Percentiles rank a stretch among this genome's conserved stretches.
Conservation (phyloP, 495 filamentous ascomycete species). For the Astrothelium subdiscretum region DNA sequence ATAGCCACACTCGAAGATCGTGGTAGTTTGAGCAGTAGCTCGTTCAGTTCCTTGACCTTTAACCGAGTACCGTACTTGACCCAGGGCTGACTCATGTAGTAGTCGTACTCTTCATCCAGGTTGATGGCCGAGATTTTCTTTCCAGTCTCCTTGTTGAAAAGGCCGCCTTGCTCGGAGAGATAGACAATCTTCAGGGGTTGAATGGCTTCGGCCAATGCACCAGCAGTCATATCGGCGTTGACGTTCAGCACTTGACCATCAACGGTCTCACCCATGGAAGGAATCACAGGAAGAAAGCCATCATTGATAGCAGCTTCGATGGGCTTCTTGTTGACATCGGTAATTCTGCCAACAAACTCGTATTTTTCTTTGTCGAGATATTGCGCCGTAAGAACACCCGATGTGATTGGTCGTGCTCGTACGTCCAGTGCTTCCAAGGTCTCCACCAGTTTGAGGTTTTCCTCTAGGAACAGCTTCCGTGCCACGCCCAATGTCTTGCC, state of each 20-base stretch:
- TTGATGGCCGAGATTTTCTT: conserved; percentile 98
- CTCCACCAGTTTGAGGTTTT: conserved; percentile 92
- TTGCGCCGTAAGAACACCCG: conserved; percentile 88
- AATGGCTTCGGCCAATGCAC: conserved; percentile 77
- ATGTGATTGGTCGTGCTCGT: conserved; percentile 80
- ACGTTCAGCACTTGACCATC: conserved; percentile 95
- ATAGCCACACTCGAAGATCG: conserved; percentile 93
- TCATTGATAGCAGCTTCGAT: conserved; percentile 89
- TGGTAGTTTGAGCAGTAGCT: conserved; percentile 74
- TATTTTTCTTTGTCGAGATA: conserved; percentile 93
- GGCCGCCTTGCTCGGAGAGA: conserved; percentile 90
- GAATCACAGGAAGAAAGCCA: conserved; percentile 86
- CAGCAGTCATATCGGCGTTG: conserved; percentile 93
- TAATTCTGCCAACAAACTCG: conserved; percentile 90
- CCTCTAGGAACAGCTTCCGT: conserved; percentile 82
- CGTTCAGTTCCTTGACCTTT: conserved; percentile 99
- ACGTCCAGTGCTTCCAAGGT: conserved; percentile 85
- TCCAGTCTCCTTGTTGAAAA: conserved; percentile 85
- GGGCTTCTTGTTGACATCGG: conserved; percentile 76
- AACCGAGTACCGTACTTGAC: conserved; percentile 89
- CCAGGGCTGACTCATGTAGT: conserved; percentile 92
- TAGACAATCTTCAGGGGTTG: conserved; percentile 98
- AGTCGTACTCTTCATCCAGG: conserved; percentile 92
- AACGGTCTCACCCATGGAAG: conserved; percentile 89
- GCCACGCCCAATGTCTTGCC: conserved; percentile 89